phyloP scores from a whole-genome alignment of 139 green algal species.

The Chlorella sp. region DNA sequence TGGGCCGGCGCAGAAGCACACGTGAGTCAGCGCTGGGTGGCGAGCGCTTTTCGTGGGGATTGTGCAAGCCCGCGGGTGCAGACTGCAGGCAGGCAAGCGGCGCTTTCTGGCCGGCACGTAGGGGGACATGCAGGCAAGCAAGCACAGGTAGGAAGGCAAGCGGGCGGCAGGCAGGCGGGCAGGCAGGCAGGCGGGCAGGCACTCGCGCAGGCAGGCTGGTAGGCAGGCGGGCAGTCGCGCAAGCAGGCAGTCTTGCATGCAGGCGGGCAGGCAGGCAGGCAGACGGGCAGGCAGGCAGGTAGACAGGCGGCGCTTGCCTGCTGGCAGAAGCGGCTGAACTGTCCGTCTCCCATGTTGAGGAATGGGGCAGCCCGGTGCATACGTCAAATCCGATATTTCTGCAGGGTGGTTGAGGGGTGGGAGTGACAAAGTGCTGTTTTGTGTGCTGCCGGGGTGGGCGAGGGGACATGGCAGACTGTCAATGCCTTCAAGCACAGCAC shows the following conservation, averaged over 20 bases:
- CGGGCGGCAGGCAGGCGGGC: background rate
- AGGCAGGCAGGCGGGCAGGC: background rate
- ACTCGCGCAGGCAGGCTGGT: background rate
- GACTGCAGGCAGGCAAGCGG: too few species aligned
- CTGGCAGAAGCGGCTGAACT: slow-evolving; percentile 8
- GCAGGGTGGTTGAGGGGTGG: background rate
- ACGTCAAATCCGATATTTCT: background rate
- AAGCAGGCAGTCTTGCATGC: background rate
- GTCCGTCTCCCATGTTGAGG: background rate
- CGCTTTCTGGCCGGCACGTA: background rate
- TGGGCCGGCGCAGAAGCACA: too few species aligned
- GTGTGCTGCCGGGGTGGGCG: background rate
- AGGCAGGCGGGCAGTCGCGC: background rate
- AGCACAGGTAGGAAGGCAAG: too few species aligned
- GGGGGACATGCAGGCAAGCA: background rate
- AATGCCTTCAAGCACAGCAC: too few species aligned
- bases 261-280: too few species aligned
- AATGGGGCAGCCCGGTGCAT: background rate
- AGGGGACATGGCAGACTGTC: background rate
- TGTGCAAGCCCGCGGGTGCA: too few species aligned
- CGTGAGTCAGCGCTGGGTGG: background rate
- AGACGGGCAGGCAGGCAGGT: background rate
- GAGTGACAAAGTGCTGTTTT: background rate
- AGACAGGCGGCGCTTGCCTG: background rate
- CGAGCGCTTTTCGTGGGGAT: background rate